Evolutionary conservation across 139 green algal species (phyloP).

Genomic region (Chlamydomonas sphaeroides): DNA sequence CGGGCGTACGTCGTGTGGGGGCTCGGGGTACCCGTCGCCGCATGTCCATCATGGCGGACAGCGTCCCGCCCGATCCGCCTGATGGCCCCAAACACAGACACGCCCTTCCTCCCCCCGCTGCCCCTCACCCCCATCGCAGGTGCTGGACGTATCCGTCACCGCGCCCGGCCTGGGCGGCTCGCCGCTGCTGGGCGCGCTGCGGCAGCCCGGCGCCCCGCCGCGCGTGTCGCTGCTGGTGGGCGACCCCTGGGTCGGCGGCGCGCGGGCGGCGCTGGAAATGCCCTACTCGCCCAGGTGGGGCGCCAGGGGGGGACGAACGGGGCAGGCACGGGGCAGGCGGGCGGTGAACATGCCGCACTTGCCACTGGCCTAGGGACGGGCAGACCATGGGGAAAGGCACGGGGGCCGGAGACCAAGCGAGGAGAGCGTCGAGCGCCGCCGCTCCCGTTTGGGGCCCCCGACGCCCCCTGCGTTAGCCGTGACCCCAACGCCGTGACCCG

Average conservation of each 20-base stretch:
- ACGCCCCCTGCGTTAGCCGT: too few relatives aligned
- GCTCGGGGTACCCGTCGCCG: too few relatives aligned
- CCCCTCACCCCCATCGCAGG: conserved; percentile 11
- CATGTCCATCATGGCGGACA: too few relatives aligned
- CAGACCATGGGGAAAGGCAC: too few relatives aligned
- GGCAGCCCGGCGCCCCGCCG: not conserved
- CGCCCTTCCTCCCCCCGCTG: too few relatives aligned
- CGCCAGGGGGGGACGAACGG: not conserved
- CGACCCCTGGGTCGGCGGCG: conserved; percentile 73
- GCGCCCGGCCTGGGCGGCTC: not conserved
- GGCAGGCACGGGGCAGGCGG: too few relatives aligned
- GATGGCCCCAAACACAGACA: too few relatives aligned
- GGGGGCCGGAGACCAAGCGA: not conserved
- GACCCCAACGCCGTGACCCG: too few relatives aligned
- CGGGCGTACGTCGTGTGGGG: not conserved
- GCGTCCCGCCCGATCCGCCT: too few relatives aligned
- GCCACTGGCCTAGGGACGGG: too few relatives aligned
- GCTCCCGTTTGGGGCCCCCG: too few relatives aligned
- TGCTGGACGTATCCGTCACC: conserved; percentile 60
- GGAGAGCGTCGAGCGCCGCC: not conserved
- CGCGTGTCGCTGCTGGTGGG: conserved; percentile 69
- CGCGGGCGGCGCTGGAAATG: conserved; percentile 69
- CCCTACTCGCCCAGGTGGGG: conserved; percentile 61
- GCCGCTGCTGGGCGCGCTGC: not conserved
- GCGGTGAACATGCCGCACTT: too few relatives aligned